Percentiles rank a stretch among this genome's conserved stretches.
Evolutionary conservation across 192 early-diverging fungal genomes (phyloP).

Genomic region (Glomus cerebriforme): DNA sequence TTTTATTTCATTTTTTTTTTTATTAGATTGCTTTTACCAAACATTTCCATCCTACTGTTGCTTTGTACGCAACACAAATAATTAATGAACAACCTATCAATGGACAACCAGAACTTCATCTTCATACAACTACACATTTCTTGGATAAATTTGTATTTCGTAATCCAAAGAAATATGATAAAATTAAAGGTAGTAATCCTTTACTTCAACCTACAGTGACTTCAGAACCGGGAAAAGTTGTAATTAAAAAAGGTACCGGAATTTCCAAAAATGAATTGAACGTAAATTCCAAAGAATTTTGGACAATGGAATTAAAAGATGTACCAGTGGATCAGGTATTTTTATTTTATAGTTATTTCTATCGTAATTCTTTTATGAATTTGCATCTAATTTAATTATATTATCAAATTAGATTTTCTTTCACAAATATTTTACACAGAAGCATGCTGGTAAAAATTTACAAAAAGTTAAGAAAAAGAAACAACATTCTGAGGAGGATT

Average conservation of each 20-base stretch:
- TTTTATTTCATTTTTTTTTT: not conserved
- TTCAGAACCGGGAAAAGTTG: constrained; percentile 53
- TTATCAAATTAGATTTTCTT: constrained; percentile 61
- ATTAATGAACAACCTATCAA: constrained; percentile 69
- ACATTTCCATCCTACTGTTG: constrained; percentile 93
- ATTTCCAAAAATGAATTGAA: constrained; percentile 51
- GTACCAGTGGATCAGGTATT: constrained; percentile 74
- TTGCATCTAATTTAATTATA: constrained; percentile 3
- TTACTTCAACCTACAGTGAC: constrained; percentile 69
- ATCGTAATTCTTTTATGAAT: not conserved
- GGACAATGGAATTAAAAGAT: constrained; percentile 56
- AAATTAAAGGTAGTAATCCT: constrained; percentile 55
- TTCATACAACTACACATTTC: constrained; percentile 90
- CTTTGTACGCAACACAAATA: constrained; percentile 77
- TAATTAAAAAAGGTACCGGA: constrained; percentile 68
- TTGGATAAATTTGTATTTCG: constrained; percentile 95
- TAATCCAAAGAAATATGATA: constrained; percentile 81
- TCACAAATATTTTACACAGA: constrained; percentile 74
- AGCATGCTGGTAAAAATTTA: constrained; percentile 42
- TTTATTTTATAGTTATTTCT: constrained; percentile 16
- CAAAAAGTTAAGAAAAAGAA: constrained; percentile 35
- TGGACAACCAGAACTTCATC: constrained; percentile 77
- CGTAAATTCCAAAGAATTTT: constrained; percentile 68
- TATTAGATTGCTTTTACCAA: constrained; percentile 60
- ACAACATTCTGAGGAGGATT: constrained; percentile 29